These are phyloP conservation scores for Gracilaria gracilis DNA, from an alignment of 23 red algal species.

Conservation along the genomic window DNA sequence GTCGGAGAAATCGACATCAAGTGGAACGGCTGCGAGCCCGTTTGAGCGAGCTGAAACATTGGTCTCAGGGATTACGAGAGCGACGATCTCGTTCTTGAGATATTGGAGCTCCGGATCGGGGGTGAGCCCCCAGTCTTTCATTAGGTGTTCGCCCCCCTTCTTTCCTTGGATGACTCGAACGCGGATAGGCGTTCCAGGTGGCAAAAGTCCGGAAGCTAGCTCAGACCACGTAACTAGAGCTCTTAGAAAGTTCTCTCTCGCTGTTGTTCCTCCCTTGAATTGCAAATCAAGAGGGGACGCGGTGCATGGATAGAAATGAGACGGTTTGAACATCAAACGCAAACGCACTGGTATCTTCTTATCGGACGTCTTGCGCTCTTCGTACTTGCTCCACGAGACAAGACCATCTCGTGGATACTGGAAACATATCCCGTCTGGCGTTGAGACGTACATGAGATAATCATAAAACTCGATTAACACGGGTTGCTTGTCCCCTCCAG, in stretches of 20 bases:
- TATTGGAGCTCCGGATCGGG: not conserved
- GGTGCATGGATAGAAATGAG: conserved; percentile 31
- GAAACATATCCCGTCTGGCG: conserved; percentile 68
- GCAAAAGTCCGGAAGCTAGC: conserved; percentile 1
- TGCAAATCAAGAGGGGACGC: conserved; percentile 76
- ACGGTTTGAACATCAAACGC: conserved; percentile 70
- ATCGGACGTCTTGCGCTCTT: conserved; percentile 64
- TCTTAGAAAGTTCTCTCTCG: conserved; percentile 77
- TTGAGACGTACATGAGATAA: conserved; percentile 66
- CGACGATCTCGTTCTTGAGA: conserved; percentile 49
- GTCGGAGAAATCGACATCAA: conserved; percentile 80
- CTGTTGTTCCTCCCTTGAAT: conserved; percentile 64
- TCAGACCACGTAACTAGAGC: conserved; percentile 65
- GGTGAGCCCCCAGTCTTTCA: conserved; percentile 73
- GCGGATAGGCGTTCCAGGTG: conserved; percentile 13
- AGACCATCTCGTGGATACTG: conserved; percentile 73
- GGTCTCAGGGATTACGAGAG: conserved; percentile 60
- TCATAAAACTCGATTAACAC: conserved; percentile 75
- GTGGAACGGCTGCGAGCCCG: conserved; percentile 82
- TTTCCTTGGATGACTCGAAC: conserved; percentile 59
- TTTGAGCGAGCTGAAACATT: conserved; percentile 28
- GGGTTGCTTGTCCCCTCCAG: conserved; percentile 73
- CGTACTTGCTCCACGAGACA: conserved; percentile 67
- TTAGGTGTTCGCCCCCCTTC: conserved; percentile 49
- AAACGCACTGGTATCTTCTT: conserved; percentile 53